Evolutionary conservation across 1,284 basidiomycete species (phyloP).

Genomic region (Puccinia triticina): DNA sequence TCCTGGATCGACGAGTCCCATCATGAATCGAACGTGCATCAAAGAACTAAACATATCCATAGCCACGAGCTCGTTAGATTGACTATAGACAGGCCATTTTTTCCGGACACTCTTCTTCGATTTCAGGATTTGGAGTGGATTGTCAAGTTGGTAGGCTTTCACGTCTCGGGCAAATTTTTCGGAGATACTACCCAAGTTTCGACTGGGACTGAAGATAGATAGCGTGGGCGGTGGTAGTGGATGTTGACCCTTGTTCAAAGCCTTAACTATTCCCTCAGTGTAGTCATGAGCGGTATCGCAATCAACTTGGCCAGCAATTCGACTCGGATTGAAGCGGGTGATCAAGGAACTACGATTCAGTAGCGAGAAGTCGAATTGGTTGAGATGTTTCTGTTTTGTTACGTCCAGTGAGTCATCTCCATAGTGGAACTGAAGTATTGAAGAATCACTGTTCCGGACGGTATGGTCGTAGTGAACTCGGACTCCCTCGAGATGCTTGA

Average conservation of each 20-base stretch:
- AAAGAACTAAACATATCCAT: slow-evolving; percentile 72
- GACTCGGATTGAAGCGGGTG: slow-evolving; percentile 72
- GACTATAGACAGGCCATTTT: slow-evolving; percentile 59
- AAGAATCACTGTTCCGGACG: slow-evolving; percentile 89
- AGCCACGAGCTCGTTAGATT: slow-evolving; percentile 66
- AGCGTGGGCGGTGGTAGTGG: slow-evolving; percentile 73
- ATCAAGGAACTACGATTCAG: slow-evolving; percentile 82
- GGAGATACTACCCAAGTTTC: slow-evolving; percentile 85
- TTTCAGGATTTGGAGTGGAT: slow-evolving; percentile 75
- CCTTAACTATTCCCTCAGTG: slow-evolving; percentile 90
- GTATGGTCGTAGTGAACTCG: slow-evolving; percentile 98
- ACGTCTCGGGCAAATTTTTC: slow-evolving; percentile 86
- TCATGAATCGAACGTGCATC: slow-evolving; percentile 89
- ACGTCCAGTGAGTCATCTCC: slow-evolving; percentile 96
- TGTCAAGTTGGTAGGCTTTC: slow-evolving; percentile 76
- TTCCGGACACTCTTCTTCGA: slow-evolving; percentile 64
- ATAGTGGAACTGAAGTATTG: slow-evolving; percentile 94
- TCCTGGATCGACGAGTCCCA: slow-evolving; percentile 90
- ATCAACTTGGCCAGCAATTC: slow-evolving; percentile 69
- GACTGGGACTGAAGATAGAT: slow-evolving; percentile 75
- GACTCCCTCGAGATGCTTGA: slow-evolving; percentile 97
- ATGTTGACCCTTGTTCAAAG: slow-evolving; percentile 65
- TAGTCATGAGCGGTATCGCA: slow-evolving; percentile 72
- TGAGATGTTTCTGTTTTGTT: slow-evolving; percentile 70
- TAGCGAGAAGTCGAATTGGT: slow-evolving; percentile 90